These are phyloP conservation scores for Physcia stellaris DNA, from an alignment of 495 filamentous ascomycete genomes.

Conservation along the genomic window DNA sequence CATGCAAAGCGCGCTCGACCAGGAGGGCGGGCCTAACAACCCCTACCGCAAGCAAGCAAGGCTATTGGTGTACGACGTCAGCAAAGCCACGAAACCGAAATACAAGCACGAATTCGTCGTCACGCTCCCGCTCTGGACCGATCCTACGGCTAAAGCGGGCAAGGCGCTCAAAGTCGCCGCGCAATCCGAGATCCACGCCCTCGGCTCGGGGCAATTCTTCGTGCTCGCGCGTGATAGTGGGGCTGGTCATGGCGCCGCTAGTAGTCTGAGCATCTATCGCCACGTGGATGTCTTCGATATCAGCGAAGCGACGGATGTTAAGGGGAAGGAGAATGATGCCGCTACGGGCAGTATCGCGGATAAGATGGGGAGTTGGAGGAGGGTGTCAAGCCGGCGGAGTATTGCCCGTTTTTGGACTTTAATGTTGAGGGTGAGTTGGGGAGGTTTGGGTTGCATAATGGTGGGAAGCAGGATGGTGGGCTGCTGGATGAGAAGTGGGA, in stretches of 20 bases:
- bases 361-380: constrained; percentile 38
- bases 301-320: constrained; percentile 48
- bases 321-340: constrained; percentile 35
- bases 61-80: constrained; percentile 50
- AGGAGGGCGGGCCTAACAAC: constrained; percentile 50
- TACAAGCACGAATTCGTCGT: constrained; percentile 57
- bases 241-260: constrained; percentile 42
- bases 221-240: constrained; percentile 54
- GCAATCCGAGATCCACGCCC: constrained; percentile 56
- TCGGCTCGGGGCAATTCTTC: constrained; percentile 52
- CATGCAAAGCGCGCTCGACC: constrained; percentile 51
- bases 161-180: constrained; percentile 39
- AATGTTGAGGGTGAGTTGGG: constrained; percentile 56
- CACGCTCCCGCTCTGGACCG: constrained; percentile 44
- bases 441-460: constrained; percentile 58
- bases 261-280: constrained; percentile 47
- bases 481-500: constrained; percentile 81
- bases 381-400: constrained; percentile 45
- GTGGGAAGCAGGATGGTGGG: constrained; percentile 36
- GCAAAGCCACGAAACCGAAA: constrained; percentile 16
- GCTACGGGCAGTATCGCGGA: constrained; percentile 36
- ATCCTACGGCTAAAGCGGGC: constrained; percentile 22
- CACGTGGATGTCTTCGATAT: constrained; percentile 66
- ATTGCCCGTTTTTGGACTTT: constrained; percentile 60
- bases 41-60: constrained; percentile 40